phyloP scores from a whole-genome alignment of 768 basidiomycete genomes.

The Asterophora parasitica region DNA sequence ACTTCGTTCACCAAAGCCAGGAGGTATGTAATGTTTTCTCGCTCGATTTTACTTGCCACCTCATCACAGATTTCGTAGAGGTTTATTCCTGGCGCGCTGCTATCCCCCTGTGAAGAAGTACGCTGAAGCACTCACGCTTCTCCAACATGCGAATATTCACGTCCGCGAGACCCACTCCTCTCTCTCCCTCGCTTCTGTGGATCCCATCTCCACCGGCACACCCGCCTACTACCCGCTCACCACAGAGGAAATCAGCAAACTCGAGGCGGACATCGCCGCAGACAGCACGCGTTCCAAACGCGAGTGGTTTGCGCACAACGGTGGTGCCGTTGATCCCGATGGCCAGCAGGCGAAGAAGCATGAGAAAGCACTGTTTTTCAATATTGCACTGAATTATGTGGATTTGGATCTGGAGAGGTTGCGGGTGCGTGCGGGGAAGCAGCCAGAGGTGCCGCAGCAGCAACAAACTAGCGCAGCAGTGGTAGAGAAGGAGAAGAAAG shows the following conservation, averaged over 20 bases:
- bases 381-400: constrained; percentile 91
- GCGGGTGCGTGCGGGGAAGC: constrained; percentile 65
- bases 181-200: constrained; percentile 42
- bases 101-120: constrained; percentile 68
- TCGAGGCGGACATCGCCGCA: constrained; percentile 48
- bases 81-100: constrained; percentile 71
- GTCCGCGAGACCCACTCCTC: constrained; percentile 65
- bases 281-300: constrained; percentile 55
- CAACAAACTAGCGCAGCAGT: constrained; percentile 18
- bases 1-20: constrained; percentile 70
- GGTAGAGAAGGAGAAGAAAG: constrained; percentile 41
- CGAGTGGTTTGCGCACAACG: constrained; percentile 78
- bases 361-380: constrained; percentile 90
- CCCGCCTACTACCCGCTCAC: constrained; percentile 54
- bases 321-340: constrained; percentile 47
- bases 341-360: constrained; percentile 42
- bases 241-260: constrained; percentile 33
- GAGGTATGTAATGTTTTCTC: constrained; percentile 40
- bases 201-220: constrained; percentile 39
- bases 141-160: constrained; percentile 68
- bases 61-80: constrained; percentile 28
- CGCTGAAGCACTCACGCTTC: constrained; percentile 65
- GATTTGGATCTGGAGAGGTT: constrained; percentile 80
- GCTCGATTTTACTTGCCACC: not conserved
- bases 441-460: constrained; percentile 20